Conservation (phyloP, 495 filamentous ascomycete species). For the Staphylotrichum longicolle region DNA sequence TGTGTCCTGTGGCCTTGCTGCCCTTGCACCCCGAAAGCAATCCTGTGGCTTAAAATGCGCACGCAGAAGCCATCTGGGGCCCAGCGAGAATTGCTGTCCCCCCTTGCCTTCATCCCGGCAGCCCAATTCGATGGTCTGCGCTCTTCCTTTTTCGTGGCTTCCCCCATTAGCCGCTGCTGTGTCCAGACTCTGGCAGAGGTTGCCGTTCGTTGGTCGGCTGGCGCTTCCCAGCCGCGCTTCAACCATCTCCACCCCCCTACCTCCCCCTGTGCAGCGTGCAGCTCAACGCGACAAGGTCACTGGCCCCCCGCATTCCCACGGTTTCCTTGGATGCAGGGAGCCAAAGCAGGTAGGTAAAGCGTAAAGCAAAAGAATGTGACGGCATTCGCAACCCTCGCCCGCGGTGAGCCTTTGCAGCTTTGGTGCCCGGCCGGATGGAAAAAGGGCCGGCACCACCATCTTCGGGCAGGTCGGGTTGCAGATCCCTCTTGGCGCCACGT, state of each 20-base stretch:
- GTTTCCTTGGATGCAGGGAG: background rate
- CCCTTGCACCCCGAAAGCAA: too few species aligned
- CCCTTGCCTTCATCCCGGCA: too few species aligned
- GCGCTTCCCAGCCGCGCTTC: background rate
- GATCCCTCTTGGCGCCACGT: slow-evolving; percentile 18
- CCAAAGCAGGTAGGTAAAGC: background rate
- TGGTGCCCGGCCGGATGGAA: background rate
- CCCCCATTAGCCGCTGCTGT: background rate
- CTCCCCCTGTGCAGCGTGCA: background rate
- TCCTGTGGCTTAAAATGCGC: too few species aligned
- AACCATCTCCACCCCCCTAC: background rate
- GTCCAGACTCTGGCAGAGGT: background rate
- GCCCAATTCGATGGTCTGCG: slow-evolving; percentile 1
- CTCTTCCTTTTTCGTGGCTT: background rate
- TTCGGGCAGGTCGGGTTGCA: slow-evolving; percentile 2
- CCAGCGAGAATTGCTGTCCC: too few species aligned
- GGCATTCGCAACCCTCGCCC: background rate
- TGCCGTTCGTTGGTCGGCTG: slow-evolving; percentile 3
- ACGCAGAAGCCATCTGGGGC: too few species aligned
- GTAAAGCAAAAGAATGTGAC: slow-evolving; percentile 7
- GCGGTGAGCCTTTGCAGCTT: slow-evolving; percentile 1
- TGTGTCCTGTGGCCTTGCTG: too few species aligned
- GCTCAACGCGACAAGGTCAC: too few species aligned
- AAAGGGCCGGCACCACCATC: slow-evolving; percentile 10
- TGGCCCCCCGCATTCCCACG: too few species aligned